These are phyloP conservation scores for Ascochyta rabiei DNA, from an alignment of 2,329 filamentous ascomycete genomes.

Conservation along the genomic window DNA sequence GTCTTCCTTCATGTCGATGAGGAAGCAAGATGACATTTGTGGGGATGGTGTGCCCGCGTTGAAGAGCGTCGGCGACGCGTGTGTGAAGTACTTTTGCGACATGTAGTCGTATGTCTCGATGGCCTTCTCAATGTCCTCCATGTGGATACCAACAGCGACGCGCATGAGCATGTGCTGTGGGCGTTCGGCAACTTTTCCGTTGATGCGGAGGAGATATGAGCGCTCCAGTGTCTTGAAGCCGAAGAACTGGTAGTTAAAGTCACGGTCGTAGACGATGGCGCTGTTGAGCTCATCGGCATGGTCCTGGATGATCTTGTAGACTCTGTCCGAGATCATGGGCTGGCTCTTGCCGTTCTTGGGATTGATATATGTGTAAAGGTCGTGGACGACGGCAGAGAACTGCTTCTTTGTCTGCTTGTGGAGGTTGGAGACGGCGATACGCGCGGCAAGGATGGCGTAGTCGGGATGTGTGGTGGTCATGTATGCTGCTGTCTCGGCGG, in stretches of 20 bases:
- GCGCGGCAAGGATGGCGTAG: constrained; percentile 96
- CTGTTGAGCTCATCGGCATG: constrained; percentile 98
- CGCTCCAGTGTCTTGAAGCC: constrained; percentile 99
- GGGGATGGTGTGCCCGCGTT: constrained; percentile 94
- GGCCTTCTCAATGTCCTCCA: constrained; percentile 90
- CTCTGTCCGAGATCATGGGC: constrained; percentile 93
- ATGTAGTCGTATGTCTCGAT: constrained; percentile 99
- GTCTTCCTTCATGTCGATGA: constrained; percentile 99
- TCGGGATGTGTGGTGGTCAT: constrained; percentile 99
- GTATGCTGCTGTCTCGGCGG: constrained; percentile 97
- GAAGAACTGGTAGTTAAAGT: constrained; percentile 99
- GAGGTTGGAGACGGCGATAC: constrained; percentile 98
- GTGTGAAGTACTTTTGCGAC: constrained; percentile 98
- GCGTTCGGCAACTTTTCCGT: constrained; percentile 95
- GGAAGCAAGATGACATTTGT: constrained; percentile 96
- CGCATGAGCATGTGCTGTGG: constrained; percentile 99
- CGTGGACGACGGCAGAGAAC: constrained; percentile 92
- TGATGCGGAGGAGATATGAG: constrained; percentile 93
- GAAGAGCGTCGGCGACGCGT: constrained; percentile 97
- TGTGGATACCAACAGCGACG: constrained; percentile 95
- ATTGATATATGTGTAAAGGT: constrained; percentile 96
- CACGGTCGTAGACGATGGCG: constrained; percentile 97
- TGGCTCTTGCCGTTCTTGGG: constrained; percentile 83
- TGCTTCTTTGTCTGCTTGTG: constrained; percentile 99
- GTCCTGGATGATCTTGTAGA: constrained; percentile 91